Evolutionary conservation across 441 rosid genomes (phyloP).

Genomic region (Populus trichocarpa): DNA sequence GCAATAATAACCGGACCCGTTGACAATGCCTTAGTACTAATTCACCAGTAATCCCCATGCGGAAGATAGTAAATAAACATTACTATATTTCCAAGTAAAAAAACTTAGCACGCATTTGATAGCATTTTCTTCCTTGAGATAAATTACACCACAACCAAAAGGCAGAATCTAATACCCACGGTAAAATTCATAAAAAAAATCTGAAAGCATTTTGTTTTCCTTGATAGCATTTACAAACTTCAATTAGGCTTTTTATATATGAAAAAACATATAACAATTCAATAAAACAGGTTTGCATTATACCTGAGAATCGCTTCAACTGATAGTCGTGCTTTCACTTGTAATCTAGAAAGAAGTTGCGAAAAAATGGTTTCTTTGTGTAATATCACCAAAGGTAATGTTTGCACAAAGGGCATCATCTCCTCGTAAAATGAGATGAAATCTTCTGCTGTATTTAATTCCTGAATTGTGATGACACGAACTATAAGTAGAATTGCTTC

Average conservation of each 20-base stretch:
- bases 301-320: slow-evolving; percentile 91
- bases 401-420: slow-evolving; percentile 69
- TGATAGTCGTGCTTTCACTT: slow-evolving; percentile 80
- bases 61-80: background rate
- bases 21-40: background rate
- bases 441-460: slow-evolving; percentile 88
- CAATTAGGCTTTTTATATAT: background rate
- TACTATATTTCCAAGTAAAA: background rate
- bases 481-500: slow-evolving; percentile 9
- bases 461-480: slow-evolving; percentile 44
- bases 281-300: slow-evolving; percentile 10
- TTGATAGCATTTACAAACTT: background rate
- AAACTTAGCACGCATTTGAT: background rate
- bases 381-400: slow-evolving; percentile 56
- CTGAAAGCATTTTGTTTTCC: background rate
- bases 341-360: slow-evolving; percentile 66
- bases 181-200: background rate
- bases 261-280: background rate
- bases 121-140: background rate
- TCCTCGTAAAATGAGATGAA: slow-evolving; percentile 82
- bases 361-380: slow-evolving; percentile 73
- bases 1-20: background rate
- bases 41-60: background rate
- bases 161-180: background rate
- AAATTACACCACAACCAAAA: background rate